Conservation (phyloP, 805 yeast species). For the Candida silvicultrix region DNA sequence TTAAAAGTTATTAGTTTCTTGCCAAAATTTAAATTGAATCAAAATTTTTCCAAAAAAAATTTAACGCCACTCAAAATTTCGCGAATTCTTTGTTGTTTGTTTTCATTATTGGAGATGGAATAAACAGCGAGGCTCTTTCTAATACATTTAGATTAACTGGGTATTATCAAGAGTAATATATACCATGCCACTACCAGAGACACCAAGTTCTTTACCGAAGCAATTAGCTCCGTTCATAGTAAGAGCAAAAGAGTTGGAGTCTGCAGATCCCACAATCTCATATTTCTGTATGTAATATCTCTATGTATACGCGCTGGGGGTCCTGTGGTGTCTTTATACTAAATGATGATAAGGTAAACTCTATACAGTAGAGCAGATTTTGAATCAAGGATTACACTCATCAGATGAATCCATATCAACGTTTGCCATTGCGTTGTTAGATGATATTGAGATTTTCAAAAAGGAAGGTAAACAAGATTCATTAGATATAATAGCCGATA, state of each 20-base stretch:
- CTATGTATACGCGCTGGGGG: too few relatives aligned
- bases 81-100: too few relatives aligned
- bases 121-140: too few relatives aligned
- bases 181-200: constrained; percentile 1
- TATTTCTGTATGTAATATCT: constrained; percentile 64
- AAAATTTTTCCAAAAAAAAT: too few relatives aligned
- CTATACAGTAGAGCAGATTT: constrained; percentile 68
- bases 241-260: constrained; percentile 51
- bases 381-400: constrained; percentile 54
- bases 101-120: too few relatives aligned
- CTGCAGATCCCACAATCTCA: constrained; percentile 59
- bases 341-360: too few relatives aligned
- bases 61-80: too few relatives aligned
- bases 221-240: constrained; percentile 33
- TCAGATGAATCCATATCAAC: constrained; percentile 46
- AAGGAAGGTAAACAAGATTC: constrained; percentile 28
- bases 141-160: too few relatives aligned
- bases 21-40: too few relatives aligned
- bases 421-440: constrained; percentile 58
- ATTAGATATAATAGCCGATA: constrained; percentile 49
- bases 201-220: constrained; percentile 22
- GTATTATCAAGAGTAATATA: too few relatives aligned
- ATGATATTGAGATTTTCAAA: constrained; percentile 60
- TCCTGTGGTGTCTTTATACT: too few relatives aligned
- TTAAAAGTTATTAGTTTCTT: too few relatives aligned